A percentile compares a stretch with the other conserved stretches of the same genome.
Evolutionary conservation across 2,329 filamentous ascomycete genomes (phyloP).

Genomic region (Claviceps lovelessii): DNA sequence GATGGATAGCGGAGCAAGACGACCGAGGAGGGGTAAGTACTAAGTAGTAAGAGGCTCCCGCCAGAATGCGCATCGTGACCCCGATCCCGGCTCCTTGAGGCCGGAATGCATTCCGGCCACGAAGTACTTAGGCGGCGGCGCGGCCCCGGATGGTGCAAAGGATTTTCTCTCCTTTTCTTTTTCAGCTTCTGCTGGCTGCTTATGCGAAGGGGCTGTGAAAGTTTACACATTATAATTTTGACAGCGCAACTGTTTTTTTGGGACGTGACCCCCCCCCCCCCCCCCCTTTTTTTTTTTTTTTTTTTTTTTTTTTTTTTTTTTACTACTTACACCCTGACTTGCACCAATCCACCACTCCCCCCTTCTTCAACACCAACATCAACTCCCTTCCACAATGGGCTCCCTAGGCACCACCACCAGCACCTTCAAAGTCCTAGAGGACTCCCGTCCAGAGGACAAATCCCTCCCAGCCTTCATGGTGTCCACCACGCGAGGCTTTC

Average conservation of each 20-base stretch:
- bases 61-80: slow-evolving; percentile 7
- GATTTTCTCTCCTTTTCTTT: neutral
- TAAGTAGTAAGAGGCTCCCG: no score
- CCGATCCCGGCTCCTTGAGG: slow-evolving; percentile 19
- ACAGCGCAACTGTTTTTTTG: no score
- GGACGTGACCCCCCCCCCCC: no score
- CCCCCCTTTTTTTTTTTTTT: neutral
- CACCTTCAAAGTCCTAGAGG: slow-evolving; percentile 46
- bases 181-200: neutral
- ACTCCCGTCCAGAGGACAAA: slow-evolving; percentile 46
- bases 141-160: slow-evolving; percentile 9
- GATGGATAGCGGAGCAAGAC: no score
- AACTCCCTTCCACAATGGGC: slow-evolving; percentile 22
- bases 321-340: no score
- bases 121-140: slow-evolving; percentile 29
- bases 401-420: slow-evolving; percentile 20
- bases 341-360: neutral
- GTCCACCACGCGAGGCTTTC: slow-evolving; percentile 58
- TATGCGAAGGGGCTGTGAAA: neutral
- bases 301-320: neutral
- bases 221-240: neutral
- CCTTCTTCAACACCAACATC: neutral
- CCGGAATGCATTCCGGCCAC: slow-evolving; percentile 36
- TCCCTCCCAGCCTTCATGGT: slow-evolving; percentile 66
- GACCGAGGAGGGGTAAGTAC: neutral